phyloP scores from a whole-genome alignment of 2,329 filamentous ascomycete genomes.

The Aspergillus sp. region DNA sequence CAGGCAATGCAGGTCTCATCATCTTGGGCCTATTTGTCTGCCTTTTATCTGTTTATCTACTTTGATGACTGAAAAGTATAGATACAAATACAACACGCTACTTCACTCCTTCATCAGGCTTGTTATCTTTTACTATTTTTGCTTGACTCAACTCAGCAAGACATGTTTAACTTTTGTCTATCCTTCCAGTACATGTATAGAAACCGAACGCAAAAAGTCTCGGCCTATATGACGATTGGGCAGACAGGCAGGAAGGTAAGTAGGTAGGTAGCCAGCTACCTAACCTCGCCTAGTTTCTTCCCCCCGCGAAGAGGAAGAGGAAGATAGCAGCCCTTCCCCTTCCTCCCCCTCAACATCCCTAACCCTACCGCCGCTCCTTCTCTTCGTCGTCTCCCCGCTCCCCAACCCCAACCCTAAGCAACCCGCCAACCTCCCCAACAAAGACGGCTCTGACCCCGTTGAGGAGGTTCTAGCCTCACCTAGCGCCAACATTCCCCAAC shows the following conservation, averaged over 20 bases:
- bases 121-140: background rate
- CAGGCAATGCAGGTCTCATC: background rate
- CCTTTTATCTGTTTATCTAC: background rate
- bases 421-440: slow-evolving; percentile 7
- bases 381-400: background rate
- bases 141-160: background rate
- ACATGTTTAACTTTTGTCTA: background rate
- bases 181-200: background rate
- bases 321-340: slow-evolving; percentile 2
- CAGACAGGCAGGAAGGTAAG: background rate
- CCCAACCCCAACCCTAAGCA: background rate
- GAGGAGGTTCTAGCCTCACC: background rate
- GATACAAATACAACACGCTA: slow-evolving; percentile 4
- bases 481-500: slow-evolving; percentile 27
- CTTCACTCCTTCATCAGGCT: background rate
- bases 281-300: background rate
- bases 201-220: background rate
- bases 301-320: no score
- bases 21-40: background rate
- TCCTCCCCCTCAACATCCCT: background rate
- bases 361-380: no score
- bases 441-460: background rate
- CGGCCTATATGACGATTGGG: background rate
- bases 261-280: background rate
- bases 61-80: background rate